phyloP scores from a whole-genome alignment of 805 yeast genomes.

The Citeromyces matritensis region DNA sequence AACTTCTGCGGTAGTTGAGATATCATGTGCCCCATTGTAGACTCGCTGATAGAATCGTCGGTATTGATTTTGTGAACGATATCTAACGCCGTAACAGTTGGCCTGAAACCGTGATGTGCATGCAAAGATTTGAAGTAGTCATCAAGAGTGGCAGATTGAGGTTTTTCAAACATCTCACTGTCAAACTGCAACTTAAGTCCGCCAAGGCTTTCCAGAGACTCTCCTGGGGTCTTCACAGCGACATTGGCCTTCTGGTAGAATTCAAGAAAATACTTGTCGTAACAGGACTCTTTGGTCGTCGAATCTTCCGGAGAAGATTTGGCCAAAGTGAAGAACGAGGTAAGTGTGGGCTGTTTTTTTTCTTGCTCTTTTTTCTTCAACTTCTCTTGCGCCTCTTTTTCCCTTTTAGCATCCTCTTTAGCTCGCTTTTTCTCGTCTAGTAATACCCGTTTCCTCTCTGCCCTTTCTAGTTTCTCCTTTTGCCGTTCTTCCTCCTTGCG shows the following conservation, averaged over 20 bases:
- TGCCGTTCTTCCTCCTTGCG: conserved; percentile 9
- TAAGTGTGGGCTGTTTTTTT: conserved; percentile 8
- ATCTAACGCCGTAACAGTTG: conserved; percentile 9
- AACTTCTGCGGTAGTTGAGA: conserved; percentile 17
- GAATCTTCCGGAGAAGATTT: not conserved
- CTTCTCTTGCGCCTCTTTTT: conserved; percentile 6
- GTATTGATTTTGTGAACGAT: conserved; percentile 15
- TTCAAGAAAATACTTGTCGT: conserved; percentile 15
- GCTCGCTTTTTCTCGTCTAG: conserved; percentile 8
- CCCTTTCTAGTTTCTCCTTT: conserved; percentile 10
- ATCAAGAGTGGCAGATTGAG: not conserved
- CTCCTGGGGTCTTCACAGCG: conserved; percentile 6
- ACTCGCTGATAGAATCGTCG: conserved; percentile 14
- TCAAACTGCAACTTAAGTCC: not conserved
- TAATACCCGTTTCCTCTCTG: conserved; percentile 7
- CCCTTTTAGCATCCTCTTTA: conserved; percentile 1
- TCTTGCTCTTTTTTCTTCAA: conserved; percentile 6
- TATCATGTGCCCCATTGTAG: conserved; percentile 13
- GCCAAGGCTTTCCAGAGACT: not conserved
- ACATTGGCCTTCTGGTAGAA: conserved; percentile 21
- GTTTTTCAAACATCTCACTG: not conserved
- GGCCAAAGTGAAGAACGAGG: conserved; percentile 12
- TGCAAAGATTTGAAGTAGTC: not conserved
- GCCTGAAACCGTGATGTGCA: not conserved
- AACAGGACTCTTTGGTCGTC: not conserved